Evolutionary conservation across 495 filamentous ascomycete genomes (phyloP), one percentile per base, ranked within the genome.

Genomic region (Penicillium turbatum): DNA sequence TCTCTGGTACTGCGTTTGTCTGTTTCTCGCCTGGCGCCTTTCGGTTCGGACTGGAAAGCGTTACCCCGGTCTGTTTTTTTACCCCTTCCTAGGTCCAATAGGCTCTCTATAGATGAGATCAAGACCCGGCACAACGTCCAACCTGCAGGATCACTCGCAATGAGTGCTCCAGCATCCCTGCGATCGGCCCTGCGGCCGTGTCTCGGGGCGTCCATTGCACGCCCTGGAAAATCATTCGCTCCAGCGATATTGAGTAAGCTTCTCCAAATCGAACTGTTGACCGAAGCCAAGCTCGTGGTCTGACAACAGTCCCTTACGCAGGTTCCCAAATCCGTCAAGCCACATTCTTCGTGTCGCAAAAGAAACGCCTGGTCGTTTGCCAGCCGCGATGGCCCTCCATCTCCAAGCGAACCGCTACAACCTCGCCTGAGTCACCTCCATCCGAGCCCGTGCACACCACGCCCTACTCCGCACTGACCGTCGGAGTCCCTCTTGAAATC

Each of bases 401-500:
- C 40, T 48, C 64, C 35, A 64, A 60, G 37, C 56, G 66, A 51
- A 51, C 57, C 30, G 67, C 69, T 2, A 64, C 62, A 35, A 63
- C 55, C 38, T 41, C 56, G 10, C 13, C 60, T 44, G 46, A 48
- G 46, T 32, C 58, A 31, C 55, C 67, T 13, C 44, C 62, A 24
- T 69, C 79, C 26, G 70, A 77, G 8, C 78, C 81, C 4, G 79
- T 79, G 2, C 79, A 87, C 0, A 79, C 80, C 8, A 81, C 76
- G 1, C 85, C 87, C 1, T 92, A 89, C 67, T 69, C 78, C 7
- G 72, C 81, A 7, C 75, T 90, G 44, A 83, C 82, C 5, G 79
- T 92, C 26, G 87, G 87, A 34, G 77, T 89, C 27, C 86, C 86
- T 2, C 81, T 79, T 37, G 88, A 92, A 64, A 86, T 75, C 12